phyloP scores from a whole-genome alignment of 176 grass and related monocot species.

The Carex myosuroides region DNA sequence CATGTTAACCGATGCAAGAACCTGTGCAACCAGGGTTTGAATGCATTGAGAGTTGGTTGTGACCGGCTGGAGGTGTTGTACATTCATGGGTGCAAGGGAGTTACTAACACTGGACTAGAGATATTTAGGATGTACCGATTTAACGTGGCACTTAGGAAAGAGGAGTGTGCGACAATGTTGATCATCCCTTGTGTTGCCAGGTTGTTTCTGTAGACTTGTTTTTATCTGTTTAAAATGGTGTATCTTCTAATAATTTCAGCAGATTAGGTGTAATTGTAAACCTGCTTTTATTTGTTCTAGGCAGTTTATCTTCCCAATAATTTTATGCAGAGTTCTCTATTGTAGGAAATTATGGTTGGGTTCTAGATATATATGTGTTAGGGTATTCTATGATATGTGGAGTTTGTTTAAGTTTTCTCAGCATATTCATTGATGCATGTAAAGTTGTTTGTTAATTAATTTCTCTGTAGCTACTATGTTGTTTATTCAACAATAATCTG shows the following conservation, averaged over 20 bases:
- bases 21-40: constrained; percentile 53
- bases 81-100: constrained; percentile 44
- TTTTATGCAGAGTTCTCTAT: not conserved
- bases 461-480: not conserved
- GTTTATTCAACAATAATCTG: not conserved
- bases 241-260: not conserved
- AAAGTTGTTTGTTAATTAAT: not conserved
- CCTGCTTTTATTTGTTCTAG: not conserved
- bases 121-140: constrained; percentile 60
- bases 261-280: not conserved
- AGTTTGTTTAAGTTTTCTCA: not conserved
- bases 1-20: constrained; percentile 72
- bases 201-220: constrained; percentile 38
- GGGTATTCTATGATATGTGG: not conserved
- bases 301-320: not conserved
- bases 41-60: constrained; percentile 51
- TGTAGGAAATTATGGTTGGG: not conserved
- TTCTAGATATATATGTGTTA: not conserved
- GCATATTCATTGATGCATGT: not conserved
- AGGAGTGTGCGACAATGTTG: constrained; percentile 39
- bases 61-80: constrained; percentile 45
- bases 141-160: constrained; percentile 41
- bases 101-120: constrained; percentile 44
- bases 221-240: not conserved
- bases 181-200: constrained; percentile 51